Evolutionary conservation across 2,329 filamentous ascomycete species (phyloP).

Genomic region (Cordyceps militaris): DNA sequence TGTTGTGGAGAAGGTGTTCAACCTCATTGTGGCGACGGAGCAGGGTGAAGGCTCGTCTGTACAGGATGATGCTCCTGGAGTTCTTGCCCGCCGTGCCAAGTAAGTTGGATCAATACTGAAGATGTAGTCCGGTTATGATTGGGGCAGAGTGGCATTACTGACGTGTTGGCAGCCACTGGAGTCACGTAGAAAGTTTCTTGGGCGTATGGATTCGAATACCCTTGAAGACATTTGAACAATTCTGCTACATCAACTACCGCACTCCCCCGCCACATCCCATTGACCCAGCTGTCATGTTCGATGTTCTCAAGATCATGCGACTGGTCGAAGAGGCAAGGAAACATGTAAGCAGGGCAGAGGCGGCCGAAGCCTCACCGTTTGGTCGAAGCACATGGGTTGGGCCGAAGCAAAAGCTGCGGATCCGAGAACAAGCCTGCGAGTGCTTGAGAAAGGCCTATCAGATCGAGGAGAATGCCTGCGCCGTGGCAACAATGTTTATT

Average conservation of each 20-base stretch:
- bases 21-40: no score
- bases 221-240: constrained; percentile 49
- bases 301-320: constrained; percentile 73
- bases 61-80: no score
- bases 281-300: constrained; percentile 75
- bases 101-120: no score
- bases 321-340: constrained; percentile 77
- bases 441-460: constrained; percentile 72
- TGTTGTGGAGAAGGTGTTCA: no score
- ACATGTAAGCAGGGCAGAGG: constrained; percentile 59
- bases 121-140: no score
- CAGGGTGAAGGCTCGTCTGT: no score
- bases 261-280: constrained; percentile 69
- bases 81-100: no score
- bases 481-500: constrained; percentile 74
- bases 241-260: constrained; percentile 74
- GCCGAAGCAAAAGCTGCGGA: constrained; percentile 65
- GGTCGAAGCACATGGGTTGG: constrained; percentile 52
- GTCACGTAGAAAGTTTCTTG: no score
- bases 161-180: no score
- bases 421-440: constrained; percentile 73
- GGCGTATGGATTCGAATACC: no score
- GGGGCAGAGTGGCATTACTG: no score
- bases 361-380: constrained; percentile 63
- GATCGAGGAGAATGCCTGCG: constrained; percentile 75